phyloP scores from a whole-genome alignment of 1,284 basidiomycete species.

The Naganishia cerealis region DNA sequence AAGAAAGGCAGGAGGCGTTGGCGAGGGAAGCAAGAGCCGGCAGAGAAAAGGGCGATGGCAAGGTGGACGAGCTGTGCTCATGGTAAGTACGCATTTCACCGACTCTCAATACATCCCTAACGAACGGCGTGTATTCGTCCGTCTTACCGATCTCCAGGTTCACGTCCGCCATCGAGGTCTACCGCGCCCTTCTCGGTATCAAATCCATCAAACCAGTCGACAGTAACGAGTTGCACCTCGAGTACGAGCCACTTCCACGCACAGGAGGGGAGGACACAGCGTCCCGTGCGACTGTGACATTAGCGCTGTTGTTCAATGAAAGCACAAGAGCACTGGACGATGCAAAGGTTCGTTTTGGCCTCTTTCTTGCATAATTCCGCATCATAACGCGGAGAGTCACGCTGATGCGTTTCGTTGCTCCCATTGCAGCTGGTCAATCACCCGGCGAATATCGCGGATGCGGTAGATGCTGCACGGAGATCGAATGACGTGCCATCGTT shows the following conservation, averaged over 20 bases:
- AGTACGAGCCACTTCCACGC: slow-evolving; percentile 56
- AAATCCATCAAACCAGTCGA: slow-evolving; percentile 63
- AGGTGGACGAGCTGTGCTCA: slow-evolving; percentile 50
- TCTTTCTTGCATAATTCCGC: not conserved
- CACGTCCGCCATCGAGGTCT: slow-evolving; percentile 64
- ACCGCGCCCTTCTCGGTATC: slow-evolving; percentile 65
- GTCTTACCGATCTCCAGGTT: slow-evolving; percentile 59
- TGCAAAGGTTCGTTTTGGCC: slow-evolving; percentile 43
- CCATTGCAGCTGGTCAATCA: slow-evolving; percentile 42
- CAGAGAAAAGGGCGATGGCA: slow-evolving; percentile 60
- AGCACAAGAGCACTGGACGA: slow-evolving; percentile 40
- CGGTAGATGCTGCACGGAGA: slow-evolving; percentile 65
- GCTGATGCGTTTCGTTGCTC: not conserved
- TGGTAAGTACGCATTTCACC: slow-evolving; percentile 40
- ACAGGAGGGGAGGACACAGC: slow-evolving; percentile 8
- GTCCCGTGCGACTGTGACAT: slow-evolving; percentile 33
- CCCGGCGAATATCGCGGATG: slow-evolving; percentile 62
- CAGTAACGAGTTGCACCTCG: slow-evolving; percentile 71
- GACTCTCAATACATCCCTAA: not conserved
- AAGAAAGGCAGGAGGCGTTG: slow-evolving; percentile 68
- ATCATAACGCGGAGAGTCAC: not conserved
- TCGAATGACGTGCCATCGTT: slow-evolving; percentile 70
- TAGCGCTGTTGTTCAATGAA: slow-evolving; percentile 45
- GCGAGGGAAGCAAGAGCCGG: slow-evolving; percentile 57
- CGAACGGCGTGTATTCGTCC: not conserved